Conservation (phyloP, 306 rosid genomes). For the Trifolium dubium region DNA sequence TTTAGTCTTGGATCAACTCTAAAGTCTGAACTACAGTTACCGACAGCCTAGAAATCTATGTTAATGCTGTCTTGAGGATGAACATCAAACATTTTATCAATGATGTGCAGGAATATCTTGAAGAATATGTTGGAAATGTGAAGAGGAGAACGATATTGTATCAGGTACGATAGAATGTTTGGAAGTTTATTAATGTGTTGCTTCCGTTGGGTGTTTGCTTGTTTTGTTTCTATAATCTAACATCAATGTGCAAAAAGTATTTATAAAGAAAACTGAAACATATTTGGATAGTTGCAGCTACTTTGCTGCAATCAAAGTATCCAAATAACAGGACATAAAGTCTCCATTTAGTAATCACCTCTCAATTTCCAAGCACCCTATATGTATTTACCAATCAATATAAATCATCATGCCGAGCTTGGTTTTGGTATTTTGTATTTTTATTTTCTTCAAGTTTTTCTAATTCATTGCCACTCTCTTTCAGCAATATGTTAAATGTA, state of each 20-base stretch:
- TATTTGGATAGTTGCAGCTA: slow-evolving; percentile 14
- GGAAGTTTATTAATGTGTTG: slow-evolving; percentile 25
- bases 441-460: slow-evolving; percentile 25
- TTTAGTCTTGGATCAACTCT: not conserved
- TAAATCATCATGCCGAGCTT: not conserved
- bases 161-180: slow-evolving; percentile 61
- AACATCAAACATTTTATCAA: slow-evolving; percentile 22
- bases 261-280: slow-evolving; percentile 12
- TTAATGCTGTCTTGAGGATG: slow-evolving; percentile 2
- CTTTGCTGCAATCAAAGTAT: slow-evolving; percentile 20
- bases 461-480: slow-evolving; percentile 33
- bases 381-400: not conserved
- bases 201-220: not conserved
- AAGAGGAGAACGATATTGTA: slow-evolving; percentile 74
- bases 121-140: slow-evolving; percentile 71
- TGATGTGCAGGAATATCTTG: slow-evolving; percentile 89
- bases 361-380: not conserved
- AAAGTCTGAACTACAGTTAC: slow-evolving; percentile 1
- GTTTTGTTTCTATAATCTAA: slow-evolving; percentile 25
- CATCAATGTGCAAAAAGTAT: not conserved
- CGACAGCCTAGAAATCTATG: slow-evolving; percentile 20
- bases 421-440: not conserved
- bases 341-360: slow-evolving; percentile 26
- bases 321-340: slow-evolving; percentile 3
- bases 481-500: slow-evolving; percentile 90